A percentile compares a stretch with the other conserved stretches of the same genome.
Conservation (phyloP, 2,329 filamentous ascomycete species). For the Microsporum ferrugineum region DNA sequence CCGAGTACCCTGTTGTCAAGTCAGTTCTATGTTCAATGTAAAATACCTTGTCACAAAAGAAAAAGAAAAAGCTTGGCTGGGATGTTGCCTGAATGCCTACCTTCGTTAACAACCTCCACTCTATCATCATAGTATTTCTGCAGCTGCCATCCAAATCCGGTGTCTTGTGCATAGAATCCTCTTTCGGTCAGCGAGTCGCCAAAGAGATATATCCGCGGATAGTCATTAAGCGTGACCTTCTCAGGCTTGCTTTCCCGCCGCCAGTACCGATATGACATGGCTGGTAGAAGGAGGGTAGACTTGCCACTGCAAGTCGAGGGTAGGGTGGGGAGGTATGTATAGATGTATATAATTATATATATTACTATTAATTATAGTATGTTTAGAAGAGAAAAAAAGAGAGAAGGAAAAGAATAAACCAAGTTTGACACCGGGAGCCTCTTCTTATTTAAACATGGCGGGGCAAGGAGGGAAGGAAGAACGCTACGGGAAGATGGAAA, state of each 20-base stretch:
- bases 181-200: constrained; percentile 17
- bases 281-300: neutral
- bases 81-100: constrained; percentile 4
- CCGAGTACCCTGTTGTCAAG: constrained; percentile 12
- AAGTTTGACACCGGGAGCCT: neutral
- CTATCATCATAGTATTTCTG: constrained; percentile 15
- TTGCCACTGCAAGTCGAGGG: neutral
- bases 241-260: neutral
- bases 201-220: constrained; percentile 17
- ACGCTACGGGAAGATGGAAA: neutral
- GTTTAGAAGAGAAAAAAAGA: neutral
- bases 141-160: constrained; percentile 15
- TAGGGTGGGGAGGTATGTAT: neutral
- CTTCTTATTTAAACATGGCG: neutral
- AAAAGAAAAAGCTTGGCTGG: too few species aligned
- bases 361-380: neutral
- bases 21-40: neutral
- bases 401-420: neutral
- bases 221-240: constrained; percentile 8
- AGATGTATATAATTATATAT: too few species aligned
- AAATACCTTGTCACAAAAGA: too few species aligned
- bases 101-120: constrained; percentile 16
- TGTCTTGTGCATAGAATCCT: constrained; percentile 11
- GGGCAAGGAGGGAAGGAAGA: neutral
- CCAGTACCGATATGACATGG: neutral